Base-by-base conservation (phyloP, 108 stramenopile species). In the Cyclotella sp. region DNA sequence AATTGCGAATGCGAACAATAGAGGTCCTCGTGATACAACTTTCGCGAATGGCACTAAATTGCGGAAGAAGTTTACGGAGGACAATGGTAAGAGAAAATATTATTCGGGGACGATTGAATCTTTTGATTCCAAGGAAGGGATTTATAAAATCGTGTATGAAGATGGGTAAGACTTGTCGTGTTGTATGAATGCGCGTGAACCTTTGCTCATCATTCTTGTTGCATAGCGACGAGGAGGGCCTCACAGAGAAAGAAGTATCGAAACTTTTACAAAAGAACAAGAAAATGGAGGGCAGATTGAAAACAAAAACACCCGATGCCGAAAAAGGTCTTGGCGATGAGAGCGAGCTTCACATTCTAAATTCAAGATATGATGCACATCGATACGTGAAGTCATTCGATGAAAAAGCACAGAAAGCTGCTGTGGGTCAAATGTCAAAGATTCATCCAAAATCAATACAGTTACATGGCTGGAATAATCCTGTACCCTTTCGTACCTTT, bases 401-500 rank as follows among this genome's bases (percentile, higher is more conserved):
- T 2, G 27, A 47, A 47, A 66, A 47, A 45, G 26, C 45, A 13
- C 13, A 66, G 41, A 70, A 70, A 43, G 24, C 12, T 44, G 19
- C 10, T 28, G 39, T 2, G 13, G 12, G 44, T 71, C 24, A 28
- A 59, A 21, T 10, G 42, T 45, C 39, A 59, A 13, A 42, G 39
- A 41, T 27, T 14, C 55, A 57, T 42, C 70, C 43, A 13, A 39
- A 15, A 68, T 43, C 66, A 68, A 27, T 68, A 68, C 22, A 29
- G 54, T 39, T 78, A 41, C 52, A 72, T 40, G 55, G 63, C 13
- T 72, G 70, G 70, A 60, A 66, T 29, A 22, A 55, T 67, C 58
- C 53, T 0, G 6, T 59, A 21, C 45, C 46, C 14, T 53, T 66
- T 49, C 77, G 70, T 4, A 27, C 52, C 42, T 72, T 67, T 51